Evolutionary conservation across 2,329 filamentous ascomycete species (phyloP).

Genomic region (Xylaria sp.): DNA sequence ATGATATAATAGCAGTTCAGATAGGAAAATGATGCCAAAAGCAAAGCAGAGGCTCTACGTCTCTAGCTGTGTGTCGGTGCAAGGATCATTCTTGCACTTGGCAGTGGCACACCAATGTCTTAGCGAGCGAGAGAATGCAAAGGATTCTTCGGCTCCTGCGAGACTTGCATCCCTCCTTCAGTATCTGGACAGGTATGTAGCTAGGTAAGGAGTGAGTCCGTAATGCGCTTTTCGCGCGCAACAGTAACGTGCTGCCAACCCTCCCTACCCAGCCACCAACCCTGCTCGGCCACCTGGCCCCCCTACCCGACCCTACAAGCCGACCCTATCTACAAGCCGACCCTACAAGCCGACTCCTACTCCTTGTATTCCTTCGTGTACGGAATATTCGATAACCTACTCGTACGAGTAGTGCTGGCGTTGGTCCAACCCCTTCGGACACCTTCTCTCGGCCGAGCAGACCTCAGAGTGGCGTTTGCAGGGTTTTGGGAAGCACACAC

Average conservation of each 20-base stretch:
- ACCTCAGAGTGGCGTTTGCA: neutral
- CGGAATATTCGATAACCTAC: too few species aligned
- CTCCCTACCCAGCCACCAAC: neutral
- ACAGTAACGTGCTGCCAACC: neutral
- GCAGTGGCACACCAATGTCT: slow-evolving; percentile 3
- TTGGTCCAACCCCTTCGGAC: neutral
- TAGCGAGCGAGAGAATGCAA: neutral
- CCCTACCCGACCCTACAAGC: neutral
- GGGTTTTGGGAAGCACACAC: neutral
- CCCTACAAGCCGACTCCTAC: too few species aligned
- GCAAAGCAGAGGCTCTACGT: too few species aligned
- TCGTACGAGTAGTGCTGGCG: too few species aligned
- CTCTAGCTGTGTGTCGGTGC: too few species aligned
- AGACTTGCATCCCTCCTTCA: neutral
- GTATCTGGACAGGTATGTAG: neutral
- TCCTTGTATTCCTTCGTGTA: too few species aligned
- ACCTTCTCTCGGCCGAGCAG: neutral
- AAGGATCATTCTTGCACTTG: neutral
- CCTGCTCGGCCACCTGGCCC: neutral
- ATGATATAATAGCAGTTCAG: too few species aligned
- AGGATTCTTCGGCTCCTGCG: neutral
- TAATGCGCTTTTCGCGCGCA: too few species aligned
- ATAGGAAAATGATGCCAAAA: too few species aligned
- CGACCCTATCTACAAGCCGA: too few species aligned
- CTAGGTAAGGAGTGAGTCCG: too few species aligned